Evolutionary conservation across 139 green algal species (phyloP).

Genomic region (Diplosphaera chodatii): DNA sequence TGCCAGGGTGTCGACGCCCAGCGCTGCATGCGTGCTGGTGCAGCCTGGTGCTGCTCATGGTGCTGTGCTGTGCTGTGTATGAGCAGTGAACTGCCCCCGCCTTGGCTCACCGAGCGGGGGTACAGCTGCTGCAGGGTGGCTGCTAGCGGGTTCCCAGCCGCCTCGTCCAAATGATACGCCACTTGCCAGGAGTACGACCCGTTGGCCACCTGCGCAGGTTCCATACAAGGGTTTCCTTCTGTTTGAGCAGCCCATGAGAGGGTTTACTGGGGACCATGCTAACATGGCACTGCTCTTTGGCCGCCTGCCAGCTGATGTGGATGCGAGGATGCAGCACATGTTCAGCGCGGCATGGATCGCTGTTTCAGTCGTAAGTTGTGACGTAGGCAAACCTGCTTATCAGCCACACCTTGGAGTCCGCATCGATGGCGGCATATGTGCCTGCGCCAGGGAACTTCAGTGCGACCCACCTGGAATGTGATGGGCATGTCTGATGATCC

Average conservation of each 20-base stretch:
- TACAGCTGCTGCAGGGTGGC: neutral
- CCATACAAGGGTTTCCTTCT: no score
- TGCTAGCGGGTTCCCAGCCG: neutral
- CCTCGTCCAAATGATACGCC: neutral
- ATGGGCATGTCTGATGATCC: neutral
- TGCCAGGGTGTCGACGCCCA: no score
- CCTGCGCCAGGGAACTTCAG: constrained; percentile 12
- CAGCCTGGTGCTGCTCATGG: no score
- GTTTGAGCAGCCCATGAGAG: no score
- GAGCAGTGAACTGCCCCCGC: no score
- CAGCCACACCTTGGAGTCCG: neutral
- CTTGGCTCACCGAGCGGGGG: neutral
- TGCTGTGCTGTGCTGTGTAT: no score
- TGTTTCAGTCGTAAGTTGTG: no score
- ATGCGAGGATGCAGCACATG: no score
- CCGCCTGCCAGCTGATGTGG: neutral
- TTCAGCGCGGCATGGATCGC: no score
- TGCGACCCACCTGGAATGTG: constrained; percentile 5
- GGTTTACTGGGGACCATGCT: no score
- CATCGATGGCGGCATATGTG: constrained; percentile 5
- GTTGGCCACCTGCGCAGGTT: neutral
- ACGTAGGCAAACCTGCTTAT: no score
- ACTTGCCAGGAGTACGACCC: neutral
- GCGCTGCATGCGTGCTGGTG: no score
- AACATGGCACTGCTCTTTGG: neutral